phyloP scores from a whole-genome alignment of 495 filamentous ascomycete species.

The Platismatia glauca region DNA sequence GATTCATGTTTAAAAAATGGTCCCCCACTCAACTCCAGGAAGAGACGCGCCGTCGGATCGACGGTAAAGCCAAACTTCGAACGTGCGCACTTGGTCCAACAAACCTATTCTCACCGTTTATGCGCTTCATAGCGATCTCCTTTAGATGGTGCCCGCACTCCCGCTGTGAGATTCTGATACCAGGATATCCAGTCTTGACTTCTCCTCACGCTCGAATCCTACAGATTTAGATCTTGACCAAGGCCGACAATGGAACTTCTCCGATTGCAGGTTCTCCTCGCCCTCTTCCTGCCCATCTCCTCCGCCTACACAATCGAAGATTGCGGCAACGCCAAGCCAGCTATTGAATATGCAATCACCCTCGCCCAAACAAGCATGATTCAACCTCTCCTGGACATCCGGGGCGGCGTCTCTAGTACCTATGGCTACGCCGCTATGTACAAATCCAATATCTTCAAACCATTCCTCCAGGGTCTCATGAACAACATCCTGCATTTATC shows the following conservation, averaged over 20 bases:
- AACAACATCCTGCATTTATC: background rate
- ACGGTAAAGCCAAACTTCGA: background rate
- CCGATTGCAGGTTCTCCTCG: background rate
- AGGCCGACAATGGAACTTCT: background rate
- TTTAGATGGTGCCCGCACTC: background rate
- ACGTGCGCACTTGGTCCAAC: background rate
- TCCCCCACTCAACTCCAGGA: background rate
- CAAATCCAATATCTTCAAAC: background rate
- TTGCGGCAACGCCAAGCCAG: background rate
- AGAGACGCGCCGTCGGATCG: background rate
- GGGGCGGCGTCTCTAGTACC: background rate
- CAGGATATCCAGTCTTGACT: background rate
- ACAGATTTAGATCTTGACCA: background rate
- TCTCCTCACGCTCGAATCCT: background rate
- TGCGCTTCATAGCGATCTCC: background rate
- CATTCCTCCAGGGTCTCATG: background rate
- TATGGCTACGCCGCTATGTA: constrained; percentile 1
- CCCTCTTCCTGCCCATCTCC: background rate
- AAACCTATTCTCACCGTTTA: background rate
- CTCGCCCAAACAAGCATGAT: background rate
- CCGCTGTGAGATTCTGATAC: background rate
- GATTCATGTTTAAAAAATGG: no score
- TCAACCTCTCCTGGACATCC: background rate
- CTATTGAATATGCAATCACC: background rate
- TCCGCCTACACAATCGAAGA: background rate